Percentiles rank a stretch among this genome's conserved stretches.
Evolutionary conservation across 139 green algal species (phyloP).

Genomic region (Picochlorum sp.): DNA sequence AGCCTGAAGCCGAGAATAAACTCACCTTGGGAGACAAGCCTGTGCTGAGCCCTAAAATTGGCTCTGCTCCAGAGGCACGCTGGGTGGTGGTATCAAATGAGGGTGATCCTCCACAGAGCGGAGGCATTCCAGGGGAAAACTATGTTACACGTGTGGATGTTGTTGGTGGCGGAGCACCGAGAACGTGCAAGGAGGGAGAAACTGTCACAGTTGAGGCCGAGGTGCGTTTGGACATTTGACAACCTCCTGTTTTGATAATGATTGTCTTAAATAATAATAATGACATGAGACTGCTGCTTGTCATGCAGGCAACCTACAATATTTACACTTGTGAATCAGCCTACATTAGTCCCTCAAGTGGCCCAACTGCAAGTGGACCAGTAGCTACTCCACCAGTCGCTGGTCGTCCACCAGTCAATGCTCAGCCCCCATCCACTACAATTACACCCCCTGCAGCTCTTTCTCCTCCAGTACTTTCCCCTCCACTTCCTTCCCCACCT

Average conservation of each 20-base stretch:
- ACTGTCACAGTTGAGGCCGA: not conserved
- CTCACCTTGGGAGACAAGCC: not conserved
- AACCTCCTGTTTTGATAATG: too few species aligned
- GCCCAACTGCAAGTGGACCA: not conserved
- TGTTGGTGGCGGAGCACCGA: not conserved
- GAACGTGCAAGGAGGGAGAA: not conserved
- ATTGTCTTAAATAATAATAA: not conserved
- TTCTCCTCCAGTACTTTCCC: not conserved
- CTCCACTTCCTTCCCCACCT: not conserved
- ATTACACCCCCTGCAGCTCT: not conserved
- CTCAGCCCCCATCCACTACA: not conserved
- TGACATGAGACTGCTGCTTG: too few species aligned
- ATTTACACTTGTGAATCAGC: conserved; percentile 4
- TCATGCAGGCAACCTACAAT: not conserved
- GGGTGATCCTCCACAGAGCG: not conserved
- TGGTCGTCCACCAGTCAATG: not conserved
- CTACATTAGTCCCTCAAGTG: not conserved
- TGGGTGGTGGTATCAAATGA: not conserved
- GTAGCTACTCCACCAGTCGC: not conserved
- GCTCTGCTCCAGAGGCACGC: not conserved
- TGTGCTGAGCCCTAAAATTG: not conserved
- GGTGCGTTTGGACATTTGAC: too few species aligned
- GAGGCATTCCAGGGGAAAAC: not conserved
- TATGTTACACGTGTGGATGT: conserved; percentile 1
- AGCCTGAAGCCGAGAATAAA: not conserved